phyloP scores from a whole-genome alignment of 1,284 basidiomycete species.

The Hypsizygus ulmarius region DNA sequence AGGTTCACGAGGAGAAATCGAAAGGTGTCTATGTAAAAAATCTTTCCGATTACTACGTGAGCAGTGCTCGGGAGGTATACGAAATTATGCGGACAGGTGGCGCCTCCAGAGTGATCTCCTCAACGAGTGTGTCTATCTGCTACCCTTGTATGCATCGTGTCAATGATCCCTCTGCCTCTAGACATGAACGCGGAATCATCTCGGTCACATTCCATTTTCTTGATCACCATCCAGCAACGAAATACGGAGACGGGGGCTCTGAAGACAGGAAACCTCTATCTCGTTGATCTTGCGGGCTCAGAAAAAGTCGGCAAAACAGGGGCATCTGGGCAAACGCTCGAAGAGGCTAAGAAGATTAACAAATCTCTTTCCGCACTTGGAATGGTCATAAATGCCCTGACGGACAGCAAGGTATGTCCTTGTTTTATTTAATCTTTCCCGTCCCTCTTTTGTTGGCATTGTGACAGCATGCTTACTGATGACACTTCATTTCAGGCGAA shows the following conservation, averaged over 20 bases:
- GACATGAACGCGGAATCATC: slow-evolving; percentile 99
- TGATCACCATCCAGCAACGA: slow-evolving; percentile 95
- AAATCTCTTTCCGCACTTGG: slow-evolving; percentile 96
- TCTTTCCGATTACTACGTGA: slow-evolving; percentile 97
- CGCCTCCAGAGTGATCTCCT: slow-evolving; percentile 86
- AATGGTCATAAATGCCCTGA: slow-evolving; percentile 99
- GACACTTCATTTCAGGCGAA: slow-evolving; percentile 63
- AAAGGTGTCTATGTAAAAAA: slow-evolving; percentile 99
- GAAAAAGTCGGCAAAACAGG: slow-evolving; percentile 99
- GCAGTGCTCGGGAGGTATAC: slow-evolving; percentile 94
- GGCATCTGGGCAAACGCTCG: slow-evolving; percentile 96
- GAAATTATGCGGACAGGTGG: slow-evolving; percentile 99
- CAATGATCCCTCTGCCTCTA: slow-evolving; percentile 33
- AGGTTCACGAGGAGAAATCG: slow-evolving; percentile 98
- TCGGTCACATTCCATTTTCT: slow-evolving; percentile 98
- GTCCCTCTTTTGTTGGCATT: background rate
- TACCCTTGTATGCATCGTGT: background rate
- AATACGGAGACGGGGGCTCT: slow-evolving; percentile 95
- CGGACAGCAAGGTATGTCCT: slow-evolving; percentile 87
- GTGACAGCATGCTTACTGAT: background rate
- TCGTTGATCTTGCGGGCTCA: slow-evolving; percentile 97
- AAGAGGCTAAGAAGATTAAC: slow-evolving; percentile 99
- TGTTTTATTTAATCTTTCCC: background rate
- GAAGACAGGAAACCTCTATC: slow-evolving; percentile 96
- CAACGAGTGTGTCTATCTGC: slow-evolving; percentile 75